A percentile compares a stretch with the other conserved stretches of the same genome.
phyloP scores from a whole-genome alignment of 768 basidiomycete genomes.

The Russula virescens region DNA sequence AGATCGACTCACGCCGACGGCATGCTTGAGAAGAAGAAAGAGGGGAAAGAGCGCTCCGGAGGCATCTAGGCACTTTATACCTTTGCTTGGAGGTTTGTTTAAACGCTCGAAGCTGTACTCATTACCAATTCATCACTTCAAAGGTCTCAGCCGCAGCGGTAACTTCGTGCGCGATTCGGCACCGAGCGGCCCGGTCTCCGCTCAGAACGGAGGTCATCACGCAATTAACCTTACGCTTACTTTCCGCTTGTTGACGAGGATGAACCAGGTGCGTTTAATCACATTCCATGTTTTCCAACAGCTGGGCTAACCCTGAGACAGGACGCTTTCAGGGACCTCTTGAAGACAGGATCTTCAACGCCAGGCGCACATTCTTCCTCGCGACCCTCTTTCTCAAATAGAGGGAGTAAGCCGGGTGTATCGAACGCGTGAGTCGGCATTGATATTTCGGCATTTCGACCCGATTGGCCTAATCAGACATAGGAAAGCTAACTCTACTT shows the following conservation, averaged over 20 bases:
- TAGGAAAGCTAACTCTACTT: conserved; percentile 45
- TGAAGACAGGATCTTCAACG: conserved; percentile 33
- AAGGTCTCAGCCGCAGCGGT: too few species aligned
- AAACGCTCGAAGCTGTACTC: background rate
- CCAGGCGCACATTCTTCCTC: conserved; percentile 27
- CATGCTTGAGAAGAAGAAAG: background rate
- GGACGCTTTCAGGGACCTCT: conserved; percentile 56
- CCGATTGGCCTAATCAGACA: background rate
- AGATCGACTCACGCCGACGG: background rate
- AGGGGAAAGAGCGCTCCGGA: background rate
- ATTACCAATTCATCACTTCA: background rate
- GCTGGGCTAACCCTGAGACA: conserved; percentile 26
- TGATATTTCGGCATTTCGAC: background rate
- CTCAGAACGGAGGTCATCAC: background rate
- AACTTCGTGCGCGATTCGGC: too few species aligned
- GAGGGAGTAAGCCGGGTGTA: conserved; percentile 23
- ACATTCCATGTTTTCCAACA: background rate
- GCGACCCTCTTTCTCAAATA: conserved; percentile 33
- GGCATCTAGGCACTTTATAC: background rate
- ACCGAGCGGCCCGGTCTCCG: background rate
- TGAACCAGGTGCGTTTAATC: conserved; percentile 22
- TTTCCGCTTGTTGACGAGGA: background rate
- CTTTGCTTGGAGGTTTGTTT: background rate
- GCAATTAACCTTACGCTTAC: background rate
- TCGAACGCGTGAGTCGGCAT: conserved; percentile 17